Base-by-base conservation (phyloP, 495 filamentous ascomycete species). In the Talaromyces borbonicus region DNA sequence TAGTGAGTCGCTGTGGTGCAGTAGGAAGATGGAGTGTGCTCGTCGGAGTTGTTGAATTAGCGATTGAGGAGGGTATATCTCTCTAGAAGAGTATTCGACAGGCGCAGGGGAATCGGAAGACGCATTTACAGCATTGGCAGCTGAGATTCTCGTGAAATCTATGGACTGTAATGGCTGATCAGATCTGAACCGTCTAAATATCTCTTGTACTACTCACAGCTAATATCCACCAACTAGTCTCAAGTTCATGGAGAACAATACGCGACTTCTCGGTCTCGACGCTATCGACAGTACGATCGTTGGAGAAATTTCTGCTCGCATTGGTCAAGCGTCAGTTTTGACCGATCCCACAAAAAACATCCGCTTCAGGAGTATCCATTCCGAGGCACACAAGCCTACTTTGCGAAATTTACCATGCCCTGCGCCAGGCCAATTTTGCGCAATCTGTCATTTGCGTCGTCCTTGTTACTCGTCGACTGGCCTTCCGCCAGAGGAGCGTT, bases 381-480 rank as follows among this genome's bases (percentile, higher is more conserved):
- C 26, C 44, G 46, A 52, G 46, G 31, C 43, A 33, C 46, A 47
- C 33, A 54, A 44, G 25, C 66, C 43, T 60, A 85, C 81, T 72
- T 79, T 51, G 85, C 84, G 66, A 99, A 97, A 61, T 83, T 84
- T 48, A 95, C 87, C 79, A 97, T 95, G 44, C 89, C 92, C 69
- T 99, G 92, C 43, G 92, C 93, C 52, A 98, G 76, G n/a, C 92
- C 92, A 60, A 98, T 85, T 66, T 94, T 87, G 50, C 93, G 77
- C 55, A 97, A 63, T 51, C 76, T 81, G 66, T 90, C 83, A 59
- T 97, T 94, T 49, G 72, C 75, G 43, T 84, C 73, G 53, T 85
- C 77, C 31, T 73, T 72, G 14, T 64, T 65, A 4, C 72, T 50
- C 8, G 87, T 84, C 32, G 69, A 71, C 45, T 79, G 70, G 29